Percentiles rank a stretch among this genome's conserved stretches.
Conservation (phyloP, 176 grass and related monocot genomes). For the Phoenix roebelenii region DNA sequence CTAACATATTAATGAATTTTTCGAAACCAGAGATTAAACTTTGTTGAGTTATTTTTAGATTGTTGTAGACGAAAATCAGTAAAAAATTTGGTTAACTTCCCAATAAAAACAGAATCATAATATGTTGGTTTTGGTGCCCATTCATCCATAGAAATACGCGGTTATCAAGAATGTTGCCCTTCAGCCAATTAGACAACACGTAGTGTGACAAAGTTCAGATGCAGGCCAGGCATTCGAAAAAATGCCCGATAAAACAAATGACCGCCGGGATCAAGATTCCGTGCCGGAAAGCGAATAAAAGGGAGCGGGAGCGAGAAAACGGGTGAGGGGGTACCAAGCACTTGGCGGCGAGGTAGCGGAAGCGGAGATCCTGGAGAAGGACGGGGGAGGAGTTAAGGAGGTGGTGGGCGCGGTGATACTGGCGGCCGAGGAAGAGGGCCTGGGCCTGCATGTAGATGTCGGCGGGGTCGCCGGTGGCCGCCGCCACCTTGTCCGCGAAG, state of each 20-base stretch:
- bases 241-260: conserved; percentile 1
- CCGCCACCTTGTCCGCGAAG: conserved; percentile 83
- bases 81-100: too few species aligned
- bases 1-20: too few species aligned
- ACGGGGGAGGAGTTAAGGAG: conserved; percentile 71
- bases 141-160: too few species aligned
- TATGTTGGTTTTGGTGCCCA: too few species aligned
- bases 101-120: too few species aligned
- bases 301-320: not conserved
- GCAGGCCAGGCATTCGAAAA: not conserved
- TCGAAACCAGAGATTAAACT: too few species aligned
- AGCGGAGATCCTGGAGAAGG: conserved; percentile 66
- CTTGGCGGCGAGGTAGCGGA: conserved; percentile 92
- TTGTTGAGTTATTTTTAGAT: too few species aligned
- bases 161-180: too few species aligned
- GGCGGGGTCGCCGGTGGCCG: conserved; percentile 51
- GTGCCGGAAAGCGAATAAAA: not conserved
- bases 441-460: conserved; percentile 95
- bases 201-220: too few species aligned
- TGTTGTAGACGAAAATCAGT: too few species aligned
- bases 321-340: conserved; percentile 54
- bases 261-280: not conserved
- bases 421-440: conserved; percentile 72
- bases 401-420: conserved; percentile 76
- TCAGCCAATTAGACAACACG: too few species aligned